Evolutionary conservation across 192 early-diverging fungal genomes (phyloP).

Genomic region (Coemansia sp.): DNA sequence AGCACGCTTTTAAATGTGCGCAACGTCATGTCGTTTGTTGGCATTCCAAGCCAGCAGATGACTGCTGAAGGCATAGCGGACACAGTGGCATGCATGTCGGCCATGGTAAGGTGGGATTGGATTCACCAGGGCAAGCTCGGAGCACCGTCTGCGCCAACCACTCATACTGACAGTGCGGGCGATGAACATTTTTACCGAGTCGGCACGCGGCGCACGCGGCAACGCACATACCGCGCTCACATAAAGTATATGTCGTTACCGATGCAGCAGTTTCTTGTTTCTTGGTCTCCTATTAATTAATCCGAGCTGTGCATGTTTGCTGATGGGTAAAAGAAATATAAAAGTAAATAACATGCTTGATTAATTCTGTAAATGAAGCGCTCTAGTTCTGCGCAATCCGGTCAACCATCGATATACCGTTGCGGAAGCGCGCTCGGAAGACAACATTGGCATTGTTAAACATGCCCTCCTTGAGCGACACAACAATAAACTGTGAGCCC

Average conservation of each 20-base stretch:
- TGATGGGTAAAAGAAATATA: neutral
- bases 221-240: constrained; percentile 43
- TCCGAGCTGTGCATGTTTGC: too few species aligned
- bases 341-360: neutral
- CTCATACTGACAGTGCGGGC: neutral
- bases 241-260: constrained; percentile 28
- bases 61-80: constrained; percentile 6
- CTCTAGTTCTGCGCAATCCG: constrained; percentile 39
- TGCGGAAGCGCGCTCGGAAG: constrained; percentile 89
- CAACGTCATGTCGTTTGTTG: neutral
- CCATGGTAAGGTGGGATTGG: constrained; percentile 44
- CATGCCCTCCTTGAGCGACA: constrained; percentile 99
- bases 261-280: constrained; percentile 25
- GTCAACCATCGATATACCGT: constrained; percentile 94
- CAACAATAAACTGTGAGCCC: constrained; percentile 96
- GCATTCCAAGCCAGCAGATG: neutral
- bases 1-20: neutral
- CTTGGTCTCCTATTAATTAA: constrained; percentile 9
- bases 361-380: neutral
- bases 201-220: constrained; percentile 35
- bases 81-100: constrained; percentile 23
- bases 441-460: constrained; percentile 98
- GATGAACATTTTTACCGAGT: constrained; percentile 28
- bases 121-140: constrained; percentile 32
- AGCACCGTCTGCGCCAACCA: neutral